These are phyloP conservation scores for Cercospora zeae-maydis DNA, from an alignment of 2,329 filamentous ascomycete genomes.

Conservation along the genomic window DNA sequence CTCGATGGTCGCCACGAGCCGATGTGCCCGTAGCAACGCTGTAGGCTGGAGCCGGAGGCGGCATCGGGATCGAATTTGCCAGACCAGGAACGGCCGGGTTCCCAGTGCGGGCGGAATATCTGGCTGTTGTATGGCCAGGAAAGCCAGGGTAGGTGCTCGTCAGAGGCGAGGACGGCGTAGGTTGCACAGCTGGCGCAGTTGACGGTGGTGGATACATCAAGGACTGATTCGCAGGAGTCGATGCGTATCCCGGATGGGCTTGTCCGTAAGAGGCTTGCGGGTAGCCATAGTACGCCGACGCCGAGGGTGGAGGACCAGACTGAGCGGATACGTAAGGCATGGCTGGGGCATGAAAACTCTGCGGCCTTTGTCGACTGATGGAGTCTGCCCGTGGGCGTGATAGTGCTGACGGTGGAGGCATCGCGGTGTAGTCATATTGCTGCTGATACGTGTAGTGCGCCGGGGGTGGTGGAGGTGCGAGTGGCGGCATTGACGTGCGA, in stretches of 20 bases:
- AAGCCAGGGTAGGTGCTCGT: conserved; percentile 15
- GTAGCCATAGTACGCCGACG: conserved; percentile 28
- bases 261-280: conserved; percentile 16
- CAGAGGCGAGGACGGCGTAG: conserved; percentile 20
- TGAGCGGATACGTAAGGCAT: conserved; percentile 13
- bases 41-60: conserved; percentile 8
- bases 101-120: conserved; percentile 28
- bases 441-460: conserved; percentile 19
- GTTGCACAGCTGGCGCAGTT: conserved; percentile 12
- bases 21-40: conserved; percentile 16
- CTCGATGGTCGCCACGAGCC: conserved; percentile 11
- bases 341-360: conserved; percentile 24
- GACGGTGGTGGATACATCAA: conserved; percentile 26
- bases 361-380: conserved; percentile 21
- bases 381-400: conserved; percentile 21
- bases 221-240: conserved; percentile 24
- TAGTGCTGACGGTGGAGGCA: conserved; percentile 19
- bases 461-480: background rate
- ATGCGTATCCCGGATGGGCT: conserved; percentile 17
- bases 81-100: conserved; percentile 21
- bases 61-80: conserved; percentile 16
- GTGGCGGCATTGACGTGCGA: conserved; percentile 13
- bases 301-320: conserved; percentile 28
- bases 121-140: conserved; percentile 17
- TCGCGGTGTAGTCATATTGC: conserved; percentile 21